Evolutionary conservation across 2,329 filamentous ascomycete genomes (phyloP).

Genomic region (Juglanconis juglandina): DNA sequence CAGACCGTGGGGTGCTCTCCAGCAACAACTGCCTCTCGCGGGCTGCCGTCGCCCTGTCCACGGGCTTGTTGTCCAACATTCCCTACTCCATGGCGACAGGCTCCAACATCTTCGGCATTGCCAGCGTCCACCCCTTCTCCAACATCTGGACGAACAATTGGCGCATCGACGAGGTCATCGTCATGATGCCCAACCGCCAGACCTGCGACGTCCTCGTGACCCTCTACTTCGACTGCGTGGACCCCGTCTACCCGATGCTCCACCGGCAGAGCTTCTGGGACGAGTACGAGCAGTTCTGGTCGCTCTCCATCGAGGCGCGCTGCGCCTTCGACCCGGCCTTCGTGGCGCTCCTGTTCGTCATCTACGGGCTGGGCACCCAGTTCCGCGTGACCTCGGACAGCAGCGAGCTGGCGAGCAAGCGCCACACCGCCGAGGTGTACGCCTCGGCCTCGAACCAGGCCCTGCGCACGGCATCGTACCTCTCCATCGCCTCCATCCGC

Average conservation of each 20-base stretch:
- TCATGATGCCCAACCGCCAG: slow-evolving; percentile 69
- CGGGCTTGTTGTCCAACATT: slow-evolving; percentile 66
- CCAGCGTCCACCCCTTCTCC: slow-evolving; percentile 73
- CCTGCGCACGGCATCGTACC: slow-evolving; percentile 69
- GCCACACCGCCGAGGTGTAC: slow-evolving; percentile 78
- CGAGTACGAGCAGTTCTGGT: slow-evolving; percentile 78
- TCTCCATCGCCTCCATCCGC: slow-evolving; percentile 69
- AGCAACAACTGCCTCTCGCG: slow-evolving; percentile 42
- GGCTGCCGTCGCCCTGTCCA: slow-evolving; percentile 53
- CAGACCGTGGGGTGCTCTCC: slow-evolving; percentile 48
- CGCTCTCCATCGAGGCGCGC: slow-evolving; percentile 54
- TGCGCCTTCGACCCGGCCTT: slow-evolving; percentile 63
- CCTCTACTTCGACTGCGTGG: slow-evolving; percentile 67
- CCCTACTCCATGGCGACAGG: slow-evolving; percentile 68
- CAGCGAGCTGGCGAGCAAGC: slow-evolving; percentile 47
- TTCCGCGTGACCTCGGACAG: slow-evolving; percentile 58
- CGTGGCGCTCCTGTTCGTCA: slow-evolving; percentile 70
- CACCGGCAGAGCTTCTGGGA: slow-evolving; percentile 72
- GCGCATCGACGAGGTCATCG: slow-evolving; percentile 70
- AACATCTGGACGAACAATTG: slow-evolving; percentile 84
- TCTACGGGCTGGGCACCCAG: slow-evolving; percentile 75
- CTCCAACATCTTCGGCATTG: slow-evolving; percentile 78
- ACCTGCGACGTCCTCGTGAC: slow-evolving; percentile 68
- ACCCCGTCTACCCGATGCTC: slow-evolving; percentile 78
- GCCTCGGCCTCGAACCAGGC: slow-evolving; percentile 77